phyloP scores from a whole-genome alignment of 495 filamentous ascomycete genomes.

The Cercophora newfieldiana region DNA sequence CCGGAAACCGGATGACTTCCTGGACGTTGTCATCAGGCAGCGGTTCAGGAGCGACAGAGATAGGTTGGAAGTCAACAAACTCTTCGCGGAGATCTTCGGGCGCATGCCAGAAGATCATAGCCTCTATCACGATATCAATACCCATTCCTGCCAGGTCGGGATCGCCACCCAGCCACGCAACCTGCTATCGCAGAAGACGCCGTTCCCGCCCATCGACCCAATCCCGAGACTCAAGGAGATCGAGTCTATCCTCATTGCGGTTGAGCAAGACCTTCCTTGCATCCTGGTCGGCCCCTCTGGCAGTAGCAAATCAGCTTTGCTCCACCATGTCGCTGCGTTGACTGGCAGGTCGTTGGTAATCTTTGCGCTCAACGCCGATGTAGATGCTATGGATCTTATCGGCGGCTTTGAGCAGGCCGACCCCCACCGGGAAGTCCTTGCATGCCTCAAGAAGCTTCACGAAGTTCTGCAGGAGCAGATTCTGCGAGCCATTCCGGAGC shows the following conservation, averaged over 20 bases:
- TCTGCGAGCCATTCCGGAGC: constrained; percentile 48
- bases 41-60: constrained; percentile 77
- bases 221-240: constrained; percentile 63
- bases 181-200: constrained; percentile 52
- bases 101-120: constrained; percentile 53
- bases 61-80: constrained; percentile 56
- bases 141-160: constrained; percentile 65
- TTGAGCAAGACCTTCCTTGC: constrained; percentile 82
- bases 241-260: constrained; percentile 83
- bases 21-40: constrained; percentile 82
- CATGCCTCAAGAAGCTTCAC: constrained; percentile 54
- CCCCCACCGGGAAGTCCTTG: constrained; percentile 64
- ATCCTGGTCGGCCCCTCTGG: constrained; percentile 86
- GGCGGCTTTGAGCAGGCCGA: constrained; percentile 97
- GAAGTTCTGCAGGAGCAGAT: constrained; percentile 55
- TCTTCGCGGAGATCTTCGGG: constrained; percentile 56
- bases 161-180: constrained; percentile 68
- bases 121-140: constrained; percentile 61
- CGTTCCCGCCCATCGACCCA: constrained; percentile 56
- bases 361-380: constrained; percentile 85
- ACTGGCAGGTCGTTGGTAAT: constrained; percentile 71
- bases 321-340: constrained; percentile 75
- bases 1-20: constrained; percentile 63
- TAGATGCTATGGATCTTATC: constrained; percentile 94
- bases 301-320: constrained; percentile 77